A percentile compares a stretch with the other conserved stretches of the same genome.
Conservation (phyloP, 352 stramenopile genomes). For the Salisapilia sapeloensis region DNA sequence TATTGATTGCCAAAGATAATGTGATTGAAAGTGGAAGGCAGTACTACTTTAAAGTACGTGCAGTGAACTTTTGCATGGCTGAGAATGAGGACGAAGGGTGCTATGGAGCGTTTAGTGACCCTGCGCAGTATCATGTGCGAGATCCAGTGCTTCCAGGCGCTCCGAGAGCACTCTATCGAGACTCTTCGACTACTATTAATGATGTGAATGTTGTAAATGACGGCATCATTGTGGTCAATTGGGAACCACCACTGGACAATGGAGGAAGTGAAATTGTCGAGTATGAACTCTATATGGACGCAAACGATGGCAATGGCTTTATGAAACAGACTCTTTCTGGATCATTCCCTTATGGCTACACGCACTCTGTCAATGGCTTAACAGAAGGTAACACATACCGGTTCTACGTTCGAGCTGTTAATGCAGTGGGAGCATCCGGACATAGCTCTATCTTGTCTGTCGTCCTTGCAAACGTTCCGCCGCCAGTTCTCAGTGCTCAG, state of each 20-base stretch:
- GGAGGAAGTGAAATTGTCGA: conserved; percentile 80
- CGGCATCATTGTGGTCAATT: conserved; percentile 53
- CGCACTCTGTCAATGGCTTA: conserved; percentile 19
- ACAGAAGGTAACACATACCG: conserved; percentile 81
- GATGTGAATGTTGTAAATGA: conserved; percentile 20
- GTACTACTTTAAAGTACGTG: conserved; percentile 89
- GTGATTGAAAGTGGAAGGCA: conserved; percentile 81
- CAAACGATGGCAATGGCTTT: conserved; percentile 24
- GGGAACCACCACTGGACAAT: conserved; percentile 83
- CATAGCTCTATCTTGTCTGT: conserved; percentile 78
- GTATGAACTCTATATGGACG: conserved; percentile 88
- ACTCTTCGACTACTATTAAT: conserved; percentile 60
- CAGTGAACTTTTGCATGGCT: conserved; percentile 88
- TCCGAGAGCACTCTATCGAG: conserved; percentile 36
- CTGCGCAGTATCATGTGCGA: conserved; percentile 83
- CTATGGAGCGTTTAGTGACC: conserved; percentile 78
- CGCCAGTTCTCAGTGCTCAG: conserved; percentile 31
- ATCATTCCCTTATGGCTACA: conserved; percentile 31
- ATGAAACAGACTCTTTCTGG: conserved; percentile 18
- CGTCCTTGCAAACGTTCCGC: conserved; percentile 68
- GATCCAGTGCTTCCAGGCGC: conserved; percentile 65
- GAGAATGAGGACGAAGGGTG: conserved; percentile 58
- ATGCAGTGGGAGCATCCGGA: conserved; percentile 63
- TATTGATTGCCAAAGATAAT: conserved; percentile 67
- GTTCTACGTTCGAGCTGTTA: conserved; percentile 85